Base-by-base conservation (phyloP, 257 asterid species). In the Orobanche coerulescens region DNA sequence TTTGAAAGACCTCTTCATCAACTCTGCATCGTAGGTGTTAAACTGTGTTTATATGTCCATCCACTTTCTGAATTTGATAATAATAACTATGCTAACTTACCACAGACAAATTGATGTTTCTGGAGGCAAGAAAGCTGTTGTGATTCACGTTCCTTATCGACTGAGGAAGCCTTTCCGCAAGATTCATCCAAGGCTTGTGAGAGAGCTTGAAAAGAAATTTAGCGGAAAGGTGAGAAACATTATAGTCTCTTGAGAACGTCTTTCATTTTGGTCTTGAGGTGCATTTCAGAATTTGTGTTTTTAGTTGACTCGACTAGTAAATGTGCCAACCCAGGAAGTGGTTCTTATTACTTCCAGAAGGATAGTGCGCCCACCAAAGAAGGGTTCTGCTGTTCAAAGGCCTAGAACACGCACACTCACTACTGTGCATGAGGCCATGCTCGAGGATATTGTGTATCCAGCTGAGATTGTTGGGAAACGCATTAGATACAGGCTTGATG, bases 191-290 rank as follows among this genome's bases (percentile, higher is more conserved):
- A 75, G 88, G 76, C 82, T 90, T 57, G 95, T 90, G 57, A 76
- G 97, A 49, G 95, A 90, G 81, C 86, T 90, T 4, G 97, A 90
- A 78, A 87, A 90, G 90, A 90, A 90, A 65, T 90, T 90, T 87
- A 87, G 97, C 22, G 95, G 97, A 50, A 87, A 90, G 93, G 97
- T 90, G 30, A 7, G 47, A 53, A 33, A 10, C 4, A 7, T 66
- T 15, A 15, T 30, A 46, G 52, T 24, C 25, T 2, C 59, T 43
- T 1, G 33, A 44, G 50, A 3, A 0, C 18, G 2, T 25, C 23
- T n/a, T 33, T 8, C 7, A 6, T 31, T 15, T 16, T 28, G 51
- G 1, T 9, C 10, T 44, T 31, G 10, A 31, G 4, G 20, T n/a
- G 11, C 1, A 0, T 9, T n/a, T n/a, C n/a, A n/a, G n/a, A n/a